Base-by-base conservation (phyloP, 768 basidiomycete species). In the Coprinopsis marcescibilis region DNA sequence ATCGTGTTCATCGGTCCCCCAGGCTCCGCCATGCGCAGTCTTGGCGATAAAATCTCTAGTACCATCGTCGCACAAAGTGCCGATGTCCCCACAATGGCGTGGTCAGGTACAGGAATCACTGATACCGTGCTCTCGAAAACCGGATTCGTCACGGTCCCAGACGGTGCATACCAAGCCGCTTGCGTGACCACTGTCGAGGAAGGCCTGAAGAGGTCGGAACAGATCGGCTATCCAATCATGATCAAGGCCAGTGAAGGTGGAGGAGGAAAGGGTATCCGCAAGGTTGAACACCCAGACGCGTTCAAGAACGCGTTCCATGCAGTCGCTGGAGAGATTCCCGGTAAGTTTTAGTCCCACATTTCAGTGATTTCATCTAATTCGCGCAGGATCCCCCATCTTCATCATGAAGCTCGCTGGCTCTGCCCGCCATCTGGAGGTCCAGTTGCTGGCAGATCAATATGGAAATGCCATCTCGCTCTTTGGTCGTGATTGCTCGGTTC, bases 211-310 rank as follows among this genome's bases (percentile, higher is more conserved):
- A 81, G 76, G 58, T 89, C 95, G 0, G 84, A 91, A 62, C 68
- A 81, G 61, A 96, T 99, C 42, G 94, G 95, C 10, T 98, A 80
- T 76, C 96, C 96, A 0, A 82, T 99, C 52, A 99, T 99, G 96
- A 98, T 99, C 72, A 99, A 99, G 73, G 96, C 96, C 4, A 92
- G 89, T 53, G 96, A 99, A 66, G 96, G 96, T 54, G 96, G 96
- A 56, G 96, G 96, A 65, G 96, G 96, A 49, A 99, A 99, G 66
- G 96, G 96, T 68, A 99, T 99, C 50, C 77, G 96, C 45, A 98
- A 89, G 70, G 96, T 99, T 23, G 90, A 95, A 41, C 68, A 71
- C 39, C 71, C 85, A 1, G 89, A 92, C 37, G 78, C 79, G 41
- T 98, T 99, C 76, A 93, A 88, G 69, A 95, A 93, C 60, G 85